phyloP scores from a whole-genome alignment of 2,329 filamentous ascomycete genomes.

The Diaporthe citriasiana region DNA sequence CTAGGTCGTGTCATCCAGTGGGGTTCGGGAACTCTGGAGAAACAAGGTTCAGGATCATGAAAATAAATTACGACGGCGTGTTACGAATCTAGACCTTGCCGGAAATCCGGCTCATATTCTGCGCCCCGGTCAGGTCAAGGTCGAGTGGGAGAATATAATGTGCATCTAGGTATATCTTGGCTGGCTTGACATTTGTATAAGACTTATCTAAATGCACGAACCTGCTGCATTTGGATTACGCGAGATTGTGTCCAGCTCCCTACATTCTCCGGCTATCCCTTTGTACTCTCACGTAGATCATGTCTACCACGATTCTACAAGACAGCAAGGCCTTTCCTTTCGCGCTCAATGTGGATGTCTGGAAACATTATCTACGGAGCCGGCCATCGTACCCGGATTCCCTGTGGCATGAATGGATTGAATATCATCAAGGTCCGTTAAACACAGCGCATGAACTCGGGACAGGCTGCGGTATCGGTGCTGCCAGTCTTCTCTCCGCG shows the following conservation, averaged over 20 bases:
- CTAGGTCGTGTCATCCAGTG: neutral
- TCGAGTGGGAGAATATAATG: neutral
- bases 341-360: neutral
- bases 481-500: constrained; percentile 27
- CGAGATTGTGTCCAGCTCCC: too few relatives aligned
- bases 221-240: too few relatives aligned
- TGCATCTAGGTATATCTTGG: too few relatives aligned
- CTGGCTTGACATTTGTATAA: neutral
- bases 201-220: neutral
- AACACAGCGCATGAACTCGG: constrained; percentile 37
- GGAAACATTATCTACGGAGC: constrained; percentile 39
- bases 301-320: neutral
- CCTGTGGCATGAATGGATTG: constrained; percentile 37
- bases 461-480: constrained; percentile 39
- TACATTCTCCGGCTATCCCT: too few relatives aligned
- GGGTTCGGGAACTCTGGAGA: neutral
- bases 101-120: neutral
- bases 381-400: constrained; percentile 38
- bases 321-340: neutral
- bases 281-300: neutral
- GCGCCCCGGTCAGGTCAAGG: neutral
- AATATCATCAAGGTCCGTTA: constrained; percentile 35
- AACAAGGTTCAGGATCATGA: neutral
- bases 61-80: neutral
- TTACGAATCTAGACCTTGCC: neutral